Evolutionary conservation across 768 basidiomycete genomes (phyloP).

Genomic region (Boletus subparvulus): DNA sequence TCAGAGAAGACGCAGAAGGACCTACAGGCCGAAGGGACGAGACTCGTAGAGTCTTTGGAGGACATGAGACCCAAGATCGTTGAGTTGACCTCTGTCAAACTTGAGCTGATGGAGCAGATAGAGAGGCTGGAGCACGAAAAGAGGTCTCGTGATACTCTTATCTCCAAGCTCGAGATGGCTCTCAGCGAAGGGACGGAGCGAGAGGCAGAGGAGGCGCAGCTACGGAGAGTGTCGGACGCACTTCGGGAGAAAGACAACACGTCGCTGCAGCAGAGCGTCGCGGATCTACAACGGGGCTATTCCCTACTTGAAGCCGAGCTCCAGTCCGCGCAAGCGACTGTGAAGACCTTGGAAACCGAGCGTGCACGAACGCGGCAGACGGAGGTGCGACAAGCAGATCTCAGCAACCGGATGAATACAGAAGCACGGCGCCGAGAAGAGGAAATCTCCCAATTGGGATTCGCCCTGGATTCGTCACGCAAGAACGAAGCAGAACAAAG

Average conservation of each 20-base stretch:
- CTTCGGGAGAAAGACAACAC: slow-evolving; percentile 54
- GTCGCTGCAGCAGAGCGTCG: slow-evolving; percentile 47
- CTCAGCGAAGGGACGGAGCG: slow-evolving; percentile 55
- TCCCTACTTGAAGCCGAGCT: slow-evolving; percentile 62
- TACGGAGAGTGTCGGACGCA: slow-evolving; percentile 44
- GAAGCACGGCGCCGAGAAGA: slow-evolving; percentile 49
- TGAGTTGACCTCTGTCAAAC: slow-evolving; percentile 69
- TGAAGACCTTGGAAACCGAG: slow-evolving; percentile 63
- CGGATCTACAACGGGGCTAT: slow-evolving; percentile 64
- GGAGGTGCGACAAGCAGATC: slow-evolving; percentile 51
- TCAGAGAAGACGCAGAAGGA: slow-evolving; percentile 70
- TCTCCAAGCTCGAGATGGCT: slow-evolving; percentile 59
- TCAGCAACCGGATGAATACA: slow-evolving; percentile 53
- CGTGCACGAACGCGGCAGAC: slow-evolving; percentile 59
- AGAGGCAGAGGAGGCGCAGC: slow-evolving; percentile 45
- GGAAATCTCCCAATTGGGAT: slow-evolving; percentile 51
- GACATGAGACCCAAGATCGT: slow-evolving; percentile 87
- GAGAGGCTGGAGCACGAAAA: slow-evolving; percentile 55
- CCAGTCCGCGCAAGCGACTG: slow-evolving; percentile 49
- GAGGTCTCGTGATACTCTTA: slow-evolving; percentile 53
- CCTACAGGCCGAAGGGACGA: slow-evolving; percentile 76
- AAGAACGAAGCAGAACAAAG: slow-evolving; percentile 58
- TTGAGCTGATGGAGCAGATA: slow-evolving; percentile 66
- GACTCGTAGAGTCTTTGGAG: slow-evolving; percentile 75
- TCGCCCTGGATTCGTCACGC: slow-evolving; percentile 50